Percentiles rank a stretch among this genome's conserved stretches.
phyloP scores from a whole-genome alignment of 164 flowering plant genomes.

The Dillenia turbinata region DNA sequence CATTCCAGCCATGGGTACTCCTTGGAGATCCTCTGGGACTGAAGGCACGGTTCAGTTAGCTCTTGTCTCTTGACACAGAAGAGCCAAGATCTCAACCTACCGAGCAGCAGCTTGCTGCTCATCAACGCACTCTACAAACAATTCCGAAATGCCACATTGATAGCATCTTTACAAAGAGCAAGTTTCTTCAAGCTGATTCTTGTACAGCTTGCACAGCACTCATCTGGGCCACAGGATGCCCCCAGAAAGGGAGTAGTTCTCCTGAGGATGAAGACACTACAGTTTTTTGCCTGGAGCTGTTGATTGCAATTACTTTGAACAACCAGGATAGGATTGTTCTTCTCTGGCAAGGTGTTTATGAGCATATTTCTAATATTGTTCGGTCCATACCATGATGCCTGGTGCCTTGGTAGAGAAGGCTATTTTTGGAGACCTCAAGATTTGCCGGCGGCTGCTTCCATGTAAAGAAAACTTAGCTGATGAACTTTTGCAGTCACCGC shows the following conservation, averaged over 20 bases:
- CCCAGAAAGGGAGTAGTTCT: slow-evolving; percentile 2
- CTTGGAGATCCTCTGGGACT: slow-evolving; percentile 2
- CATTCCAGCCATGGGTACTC: slow-evolving; percentile 3
- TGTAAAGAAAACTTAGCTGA: slow-evolving; percentile 1
- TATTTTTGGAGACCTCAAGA: background rate
- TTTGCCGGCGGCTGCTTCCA: slow-evolving; percentile 6
- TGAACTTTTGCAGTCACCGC: slow-evolving; percentile 4
- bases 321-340: slow-evolving; percentile 5
- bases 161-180: slow-evolving; percentile 3
- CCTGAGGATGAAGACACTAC: slow-evolving; percentile 9
- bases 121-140: slow-evolving; percentile 1
- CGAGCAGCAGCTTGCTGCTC: background rate
- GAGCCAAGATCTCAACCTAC: background rate
- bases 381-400: slow-evolving; percentile 5
- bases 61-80: slow-evolving; percentile 5
- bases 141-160: slow-evolving; percentile 5
- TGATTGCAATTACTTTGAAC: slow-evolving; percentile 6
- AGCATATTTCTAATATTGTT: slow-evolving; percentile 1
- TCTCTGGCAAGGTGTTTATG: slow-evolving; percentile 6
- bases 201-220: slow-evolving; percentile 5
- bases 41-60: slow-evolving; percentile 2
- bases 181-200: background rate
- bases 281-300: slow-evolving; percentile 5
- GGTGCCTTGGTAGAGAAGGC: slow-evolving; percentile 6
- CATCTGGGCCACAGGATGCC: slow-evolving; percentile 3